phyloP scores from a whole-genome alignment of 768 basidiomycete species.

The Pisolithus marmoratus region DNA sequence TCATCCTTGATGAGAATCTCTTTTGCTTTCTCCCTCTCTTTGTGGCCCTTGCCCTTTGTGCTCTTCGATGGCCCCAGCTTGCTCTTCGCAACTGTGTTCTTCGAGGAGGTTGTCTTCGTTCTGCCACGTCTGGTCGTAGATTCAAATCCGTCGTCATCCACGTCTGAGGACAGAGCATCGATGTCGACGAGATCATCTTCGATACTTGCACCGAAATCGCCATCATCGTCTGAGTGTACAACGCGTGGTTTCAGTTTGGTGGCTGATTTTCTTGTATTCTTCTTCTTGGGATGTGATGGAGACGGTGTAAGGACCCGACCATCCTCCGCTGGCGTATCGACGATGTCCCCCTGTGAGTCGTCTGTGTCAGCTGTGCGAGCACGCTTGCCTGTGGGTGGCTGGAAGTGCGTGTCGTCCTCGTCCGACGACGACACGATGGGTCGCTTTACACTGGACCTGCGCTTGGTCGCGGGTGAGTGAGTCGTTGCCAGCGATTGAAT shows the following conservation, averaged over 20 bases:
- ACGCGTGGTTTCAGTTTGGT: constrained; percentile 10
- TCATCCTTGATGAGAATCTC: constrained; percentile 39
- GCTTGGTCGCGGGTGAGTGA: constrained; percentile 5
- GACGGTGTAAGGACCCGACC: constrained; percentile 15
- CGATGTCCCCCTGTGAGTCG: constrained; percentile 30
- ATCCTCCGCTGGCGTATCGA: constrained; percentile 34
- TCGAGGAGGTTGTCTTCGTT: constrained; percentile 16
- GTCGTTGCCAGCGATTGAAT: neutral
- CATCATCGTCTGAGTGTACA: constrained; percentile 26
- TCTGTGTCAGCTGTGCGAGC: constrained; percentile 24
- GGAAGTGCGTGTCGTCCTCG: constrained; percentile 53
- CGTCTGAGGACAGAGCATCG: constrained; percentile 17
- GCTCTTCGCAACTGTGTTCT: constrained; percentile 22
- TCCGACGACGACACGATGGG: constrained; percentile 32
- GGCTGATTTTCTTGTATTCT: constrained; percentile 14
- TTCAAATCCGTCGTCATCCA: constrained; percentile 23
- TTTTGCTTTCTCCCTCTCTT: constrained; percentile 29
- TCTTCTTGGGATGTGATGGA: constrained; percentile 5
- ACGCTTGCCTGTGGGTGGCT: constrained; percentile 26
- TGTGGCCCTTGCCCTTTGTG: constrained; percentile 25
- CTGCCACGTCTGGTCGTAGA: constrained; percentile 20
- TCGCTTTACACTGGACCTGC: constrained; percentile 19
- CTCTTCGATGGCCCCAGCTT: constrained; percentile 11
- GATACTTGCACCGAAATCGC: constrained; percentile 17
- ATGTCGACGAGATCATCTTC: constrained; percentile 21